Conservation (phyloP, 768 basidiomycete species). For the Suillus sp. region DNA sequence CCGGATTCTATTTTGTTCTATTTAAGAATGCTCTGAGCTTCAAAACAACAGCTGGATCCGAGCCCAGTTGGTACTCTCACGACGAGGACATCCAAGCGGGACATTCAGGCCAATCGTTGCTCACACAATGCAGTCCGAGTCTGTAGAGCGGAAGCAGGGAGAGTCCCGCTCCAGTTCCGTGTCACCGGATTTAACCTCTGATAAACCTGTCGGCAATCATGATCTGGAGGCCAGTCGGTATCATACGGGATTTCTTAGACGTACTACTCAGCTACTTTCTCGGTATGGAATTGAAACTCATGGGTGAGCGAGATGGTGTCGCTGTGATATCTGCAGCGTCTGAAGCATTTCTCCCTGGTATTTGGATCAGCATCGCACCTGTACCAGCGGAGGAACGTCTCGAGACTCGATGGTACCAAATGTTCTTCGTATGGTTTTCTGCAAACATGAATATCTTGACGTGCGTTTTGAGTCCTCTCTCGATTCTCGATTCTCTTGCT, state of each 20-base stretch:
- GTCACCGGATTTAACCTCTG: not conserved
- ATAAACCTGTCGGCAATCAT: not conserved
- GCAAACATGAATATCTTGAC: constrained; percentile 46
- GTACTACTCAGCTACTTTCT: constrained; percentile 31
- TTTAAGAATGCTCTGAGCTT: not conserved
- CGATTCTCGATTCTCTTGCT: not conserved
- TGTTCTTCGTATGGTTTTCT: constrained; percentile 56
- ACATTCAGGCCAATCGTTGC: not conserved
- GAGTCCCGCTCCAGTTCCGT: not conserved
- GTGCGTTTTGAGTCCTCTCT: constrained; percentile 29
- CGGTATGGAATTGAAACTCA: constrained; percentile 44
- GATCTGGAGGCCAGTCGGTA: not conserved
- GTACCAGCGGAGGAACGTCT: constrained; percentile 38
- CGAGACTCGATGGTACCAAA: constrained; percentile 45
- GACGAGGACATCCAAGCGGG: not conserved
- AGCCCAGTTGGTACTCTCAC: not conserved
- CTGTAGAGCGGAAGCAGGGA: not conserved
- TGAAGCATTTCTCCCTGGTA: not conserved
- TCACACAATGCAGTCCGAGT: not conserved
- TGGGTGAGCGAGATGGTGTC: constrained; percentile 31
- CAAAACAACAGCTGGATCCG: not conserved
- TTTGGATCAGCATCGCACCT: constrained; percentile 38
- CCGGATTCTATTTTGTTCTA: not conserved
- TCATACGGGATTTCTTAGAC: constrained; percentile 18
- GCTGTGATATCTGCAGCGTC: not conserved